Base-by-base conservation (phyloP, 148 eudicot species). In the Fallopia convolvulus region DNA sequence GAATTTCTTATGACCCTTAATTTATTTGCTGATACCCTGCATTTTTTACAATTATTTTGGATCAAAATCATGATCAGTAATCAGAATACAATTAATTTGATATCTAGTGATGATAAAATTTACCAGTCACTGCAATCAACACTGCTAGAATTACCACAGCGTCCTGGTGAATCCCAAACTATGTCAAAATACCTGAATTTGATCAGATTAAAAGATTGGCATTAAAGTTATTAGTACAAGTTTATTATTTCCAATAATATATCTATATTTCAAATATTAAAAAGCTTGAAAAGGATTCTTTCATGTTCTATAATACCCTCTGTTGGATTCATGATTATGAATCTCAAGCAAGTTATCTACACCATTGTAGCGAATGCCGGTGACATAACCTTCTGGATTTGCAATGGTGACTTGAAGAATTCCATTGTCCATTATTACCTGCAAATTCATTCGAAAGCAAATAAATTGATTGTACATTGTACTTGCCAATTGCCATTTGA, bases 391-490 rank as follows among this genome's bases (percentile, higher is more conserved):
- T 42, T 68, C 75, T 33, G 90, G 88, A 68, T 72, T 82, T 20
- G 88, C 86, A 40, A 85, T 78, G 75, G 77, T 88, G 48, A 85
- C 80, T 50, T 81, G 79, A 48, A 85, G 56, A 41, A 88, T 76
- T 46, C 88, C 88, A 80, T 88, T 88, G 65, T 84, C 84, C 61
- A 88, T 82, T 70, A 83, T 81, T 58, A 85, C 90, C 90, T 85
- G 68, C 23, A 70, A 4, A 75, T n/a, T 8, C 60, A 55, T 18
- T 18, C 60, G n/a, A 55, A 55, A n/a, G 10, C 14, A 47, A 44
- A 9, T 6, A 44, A 6, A 6, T 44, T 44, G 10, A 44, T 44
- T 9, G 11, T 44, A 44, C 47, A 44, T 44, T 44, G 47, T 9
- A 6, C 47, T 44, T 44, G 47, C 7, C 8, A 44, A 44, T 36